Evolutionary conservation across 2,329 filamentous ascomycete species (phyloP), one percentile per base, ranked within the genome.

Genomic region (Grosmannia serpens): DNA sequence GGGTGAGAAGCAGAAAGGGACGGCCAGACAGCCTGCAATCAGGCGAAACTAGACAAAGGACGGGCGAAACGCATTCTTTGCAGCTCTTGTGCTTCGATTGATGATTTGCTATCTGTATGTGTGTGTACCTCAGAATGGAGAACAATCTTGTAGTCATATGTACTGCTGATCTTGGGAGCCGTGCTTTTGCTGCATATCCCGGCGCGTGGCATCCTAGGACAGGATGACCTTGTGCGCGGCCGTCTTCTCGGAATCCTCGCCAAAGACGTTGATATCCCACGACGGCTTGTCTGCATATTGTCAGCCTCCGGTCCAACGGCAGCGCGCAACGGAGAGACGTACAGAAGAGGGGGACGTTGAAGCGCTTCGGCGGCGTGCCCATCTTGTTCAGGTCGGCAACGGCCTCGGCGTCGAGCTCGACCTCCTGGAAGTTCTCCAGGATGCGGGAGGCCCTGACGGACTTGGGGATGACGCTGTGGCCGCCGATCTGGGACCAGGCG

Each of bases 381-480:
- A 88, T 79, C 67, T 78, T 73, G 69, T 84, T 78, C 52, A 89
- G 78, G 17, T 77, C 82, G 61, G 77, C 74, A 65, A 85, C 79
- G 64, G 86, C 80, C 58, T 77, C 75, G 46, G 79, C 75, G 51
- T 74, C 71, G 60, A 89, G 73, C 66, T 88, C 79, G 55, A 84
- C 77, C 70, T 87, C 79, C 73, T 84, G 74, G 68, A 85, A 89
- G 77, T 91, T 90, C 66, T 76, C 78, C 66, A 80, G 74, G 64
- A 91, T 90, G 59, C 87, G 81, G 38, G 76, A 76, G 55, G 82
- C 77, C 59, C 80, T 88, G 62, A 89, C 85, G 24, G 80, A 85
- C 77, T 90, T 90, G 67, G 87, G 87, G 65, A 90, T 89, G 64
- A 90, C 87, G 64, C 77, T 82, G 71, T 84, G 85, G 58, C 83